Percentiles rank a stretch among this genome's conserved stretches.
Evolutionary conservation across 768 basidiomycete species (phyloP).

Genomic region (Podaxis sp.): DNA sequence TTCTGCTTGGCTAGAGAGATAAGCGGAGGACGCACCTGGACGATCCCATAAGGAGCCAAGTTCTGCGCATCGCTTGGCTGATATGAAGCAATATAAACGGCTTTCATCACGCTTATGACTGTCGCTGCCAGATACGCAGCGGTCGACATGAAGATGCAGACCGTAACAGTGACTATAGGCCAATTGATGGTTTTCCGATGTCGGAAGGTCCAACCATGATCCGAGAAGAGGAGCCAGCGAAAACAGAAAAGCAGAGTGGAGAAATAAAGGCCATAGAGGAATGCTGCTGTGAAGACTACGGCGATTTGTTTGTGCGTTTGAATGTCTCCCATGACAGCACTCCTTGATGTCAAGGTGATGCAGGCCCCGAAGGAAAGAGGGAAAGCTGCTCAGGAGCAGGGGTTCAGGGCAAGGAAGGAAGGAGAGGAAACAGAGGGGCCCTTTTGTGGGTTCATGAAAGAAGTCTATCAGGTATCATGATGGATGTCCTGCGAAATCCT

Average conservation of each 20-base stretch:
- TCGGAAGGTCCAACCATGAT: conserved; percentile 10
- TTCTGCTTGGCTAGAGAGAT: background rate
- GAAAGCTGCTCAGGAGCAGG: background rate
- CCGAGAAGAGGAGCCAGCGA: conserved; percentile 11
- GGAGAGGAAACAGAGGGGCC: background rate
- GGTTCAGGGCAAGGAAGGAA: background rate
- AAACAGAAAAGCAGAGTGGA: conserved; percentile 2
- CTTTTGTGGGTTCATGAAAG: background rate
- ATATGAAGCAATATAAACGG: background rate
- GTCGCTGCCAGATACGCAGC: background rate
- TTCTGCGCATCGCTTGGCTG: background rate
- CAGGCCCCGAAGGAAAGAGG: background rate
- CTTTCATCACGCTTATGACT: background rate
- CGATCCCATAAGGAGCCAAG: background rate
- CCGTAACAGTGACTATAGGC: conserved; percentile 1
- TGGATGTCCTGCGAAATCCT: background rate
- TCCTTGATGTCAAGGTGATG: no score
- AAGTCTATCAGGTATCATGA: background rate
- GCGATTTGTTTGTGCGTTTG: background rate
- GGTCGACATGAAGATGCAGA: background rate
- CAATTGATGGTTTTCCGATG: conserved; percentile 6
- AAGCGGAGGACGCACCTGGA: background rate
- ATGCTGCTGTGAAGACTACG: background rate
- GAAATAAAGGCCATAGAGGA: conserved; percentile 12
- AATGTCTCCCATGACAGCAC: background rate